phyloP scores from a whole-genome alignment of 306 rosid genomes.

The Cyamopsis tetragonoloba region DNA sequence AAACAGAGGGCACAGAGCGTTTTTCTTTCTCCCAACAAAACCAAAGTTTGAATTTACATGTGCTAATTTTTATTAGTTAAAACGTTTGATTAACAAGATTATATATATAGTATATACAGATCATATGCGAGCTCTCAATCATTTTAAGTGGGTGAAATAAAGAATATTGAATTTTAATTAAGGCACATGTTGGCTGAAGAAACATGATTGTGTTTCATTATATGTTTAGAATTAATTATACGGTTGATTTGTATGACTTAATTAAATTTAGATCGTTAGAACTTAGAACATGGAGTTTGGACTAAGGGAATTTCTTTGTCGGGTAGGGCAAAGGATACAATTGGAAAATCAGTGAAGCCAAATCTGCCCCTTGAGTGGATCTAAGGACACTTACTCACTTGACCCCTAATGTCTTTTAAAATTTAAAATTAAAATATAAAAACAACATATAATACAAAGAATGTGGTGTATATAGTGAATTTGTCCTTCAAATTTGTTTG shows the following conservation, averaged over 20 bases:
- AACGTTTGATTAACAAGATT: not conserved
- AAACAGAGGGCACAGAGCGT: too few relatives aligned
- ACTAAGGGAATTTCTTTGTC: not conserved
- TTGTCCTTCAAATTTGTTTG: not conserved
- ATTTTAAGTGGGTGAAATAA: not conserved
- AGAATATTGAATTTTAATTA: not conserved
- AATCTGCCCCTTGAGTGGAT: conserved; percentile 42
- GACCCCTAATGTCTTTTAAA: conserved; percentile 35
- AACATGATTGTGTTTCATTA: not conserved
- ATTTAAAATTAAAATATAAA: too few relatives aligned
- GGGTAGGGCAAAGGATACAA: not conserved
- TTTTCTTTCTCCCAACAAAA: not conserved
- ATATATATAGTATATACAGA: not conserved
- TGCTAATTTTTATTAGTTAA: not conserved
- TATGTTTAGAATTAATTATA: not conserved
- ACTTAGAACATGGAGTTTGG: conserved; percentile 30
- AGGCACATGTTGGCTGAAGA: not conserved
- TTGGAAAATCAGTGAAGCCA: not conserved
- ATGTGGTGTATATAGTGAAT: not conserved
- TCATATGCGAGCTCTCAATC: not conserved
- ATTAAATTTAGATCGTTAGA: conserved; percentile 19
- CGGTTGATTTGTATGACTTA: conserved; percentile 3
- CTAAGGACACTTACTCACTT: conserved; percentile 42
- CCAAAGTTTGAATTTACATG: not conserved
- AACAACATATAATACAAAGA: not conserved